phyloP scores from a whole-genome alignment of 352 stramenopile genomes.

The Halophytophthora polymorphica region DNA sequence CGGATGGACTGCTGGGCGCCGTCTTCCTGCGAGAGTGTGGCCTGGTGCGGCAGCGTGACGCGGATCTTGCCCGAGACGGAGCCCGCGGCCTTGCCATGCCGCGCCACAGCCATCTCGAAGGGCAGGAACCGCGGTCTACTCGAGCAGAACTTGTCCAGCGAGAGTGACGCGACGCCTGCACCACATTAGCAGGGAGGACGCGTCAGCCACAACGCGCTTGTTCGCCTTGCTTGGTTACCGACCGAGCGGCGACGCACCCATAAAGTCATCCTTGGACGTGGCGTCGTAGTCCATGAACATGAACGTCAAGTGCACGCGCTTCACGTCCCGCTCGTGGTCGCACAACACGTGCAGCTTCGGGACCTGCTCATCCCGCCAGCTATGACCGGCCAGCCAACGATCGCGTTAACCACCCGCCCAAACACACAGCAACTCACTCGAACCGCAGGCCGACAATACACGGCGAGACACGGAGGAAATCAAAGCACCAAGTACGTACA shows the following conservation, averaged over 20 bases:
- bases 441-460: too few species aligned
- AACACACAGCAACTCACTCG: not conserved
- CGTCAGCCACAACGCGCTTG: too few species aligned
- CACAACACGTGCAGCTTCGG: constrained; percentile 58
- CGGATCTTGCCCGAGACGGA: constrained; percentile 50
- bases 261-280: constrained; percentile 64
- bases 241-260: constrained; percentile 33
- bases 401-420: too few species aligned
- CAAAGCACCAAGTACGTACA: constrained; percentile 22
- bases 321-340: constrained; percentile 48
- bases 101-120: constrained; percentile 48
- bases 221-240: not conserved
- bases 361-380: constrained; percentile 62
- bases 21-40: constrained; percentile 13
- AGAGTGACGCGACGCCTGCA: constrained; percentile 51
- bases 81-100: constrained; percentile 56
- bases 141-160: constrained; percentile 52
- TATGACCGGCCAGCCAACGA: constrained; percentile 13
- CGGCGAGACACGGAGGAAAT: too few species aligned
- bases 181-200: constrained; percentile 1
- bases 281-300: constrained; percentile 83
- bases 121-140: constrained; percentile 41
- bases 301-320: constrained; percentile 66
- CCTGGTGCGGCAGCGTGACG: constrained; percentile 56
- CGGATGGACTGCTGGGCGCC: constrained; percentile 22